These are phyloP conservation scores for Panicum hallii DNA, from an alignment of 202 grass and related monocot species.

Conservation along the genomic window DNA sequence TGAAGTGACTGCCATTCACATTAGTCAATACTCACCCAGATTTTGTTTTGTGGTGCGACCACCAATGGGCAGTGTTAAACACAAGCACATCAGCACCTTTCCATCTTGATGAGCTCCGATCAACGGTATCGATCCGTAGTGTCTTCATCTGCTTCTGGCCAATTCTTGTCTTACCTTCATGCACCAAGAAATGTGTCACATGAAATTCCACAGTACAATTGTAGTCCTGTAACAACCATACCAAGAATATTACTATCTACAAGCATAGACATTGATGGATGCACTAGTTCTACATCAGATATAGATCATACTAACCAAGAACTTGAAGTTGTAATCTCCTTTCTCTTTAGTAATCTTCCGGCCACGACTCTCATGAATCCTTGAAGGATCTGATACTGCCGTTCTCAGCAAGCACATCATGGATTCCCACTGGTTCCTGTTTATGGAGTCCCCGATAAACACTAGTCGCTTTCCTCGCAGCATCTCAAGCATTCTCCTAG, in stretches of 20 bases:
- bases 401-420: slow-evolving; percentile 87
- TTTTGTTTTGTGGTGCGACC: slow-evolving; percentile 99
- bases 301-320: slow-evolving; percentile 60
- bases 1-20: neutral
- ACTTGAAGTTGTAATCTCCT: slow-evolving; percentile 89
- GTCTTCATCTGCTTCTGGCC: slow-evolving; percentile 65
- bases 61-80: slow-evolving; percentile 97
- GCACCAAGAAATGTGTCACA: slow-evolving; percentile 95
- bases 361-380: slow-evolving; percentile 68
- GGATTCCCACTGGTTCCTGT: slow-evolving; percentile 97
- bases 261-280: slow-evolving; percentile 26
- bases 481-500: slow-evolving; percentile 73
- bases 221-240: slow-evolving; percentile 71
- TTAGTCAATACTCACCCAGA: slow-evolving; percentile 62
- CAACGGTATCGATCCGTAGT: slow-evolving; percentile 74
- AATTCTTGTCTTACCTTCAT: slow-evolving; percentile 79
- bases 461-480: slow-evolving; percentile 82
- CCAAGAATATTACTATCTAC: slow-evolving; percentile 28
- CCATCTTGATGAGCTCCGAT: slow-evolving; percentile 79
- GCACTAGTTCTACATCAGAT: neutral
- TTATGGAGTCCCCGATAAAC: slow-evolving; percentile 91
- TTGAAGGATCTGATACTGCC: slow-evolving; percentile 61
- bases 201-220: slow-evolving; percentile 88
- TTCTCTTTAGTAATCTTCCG: slow-evolving; percentile 78
- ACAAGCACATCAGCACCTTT: slow-evolving; percentile 80